Evolutionary conservation across 2,329 filamentous ascomycete genomes (phyloP), one percentile per base, ranked within the genome.

Genomic region (Botryosphaeria agaves): DNA sequence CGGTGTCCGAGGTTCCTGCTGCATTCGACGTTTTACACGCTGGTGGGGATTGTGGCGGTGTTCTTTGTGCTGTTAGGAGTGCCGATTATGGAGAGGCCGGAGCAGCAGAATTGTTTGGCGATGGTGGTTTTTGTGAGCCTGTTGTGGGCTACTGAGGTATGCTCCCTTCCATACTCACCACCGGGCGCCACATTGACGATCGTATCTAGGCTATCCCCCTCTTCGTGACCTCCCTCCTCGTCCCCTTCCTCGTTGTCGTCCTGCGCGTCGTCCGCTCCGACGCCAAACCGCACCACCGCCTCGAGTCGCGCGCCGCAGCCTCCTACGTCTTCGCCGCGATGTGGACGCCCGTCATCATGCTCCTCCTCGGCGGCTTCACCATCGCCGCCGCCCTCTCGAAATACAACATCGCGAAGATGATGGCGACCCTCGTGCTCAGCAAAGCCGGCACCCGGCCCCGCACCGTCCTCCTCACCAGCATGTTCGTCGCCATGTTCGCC

Each of bases 341-440:
- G 89, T 98, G 89, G 89, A 94, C 87, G 3, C 87, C 89, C 0
- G 89, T 98, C 32, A 98, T 98, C 42, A 95, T 98, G 89, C 71
- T 98, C 11, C 64, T 98, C 14, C 72, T 98, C 0, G 89, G 89
- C 41, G 89, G 89, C 18, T 98, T 98, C 48, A 93, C 89, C 2
- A 76, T 98, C 32, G 89, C 89, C 7, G 89, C 89, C 0, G 91
- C 89, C 0, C 58, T 98, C 32, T 93, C 84, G 29, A 98, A 98
- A 53, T 93, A 92, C 55, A 89, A 85, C 42, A 95, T 98, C 45
- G 89, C 93, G 36, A 94, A 95, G 57, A 78, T 89, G 48, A 84
- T 98, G 59, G 89, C 89, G 2, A 94, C 87, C 1, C 83, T 95
- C 45, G 81, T 98, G 17, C 66, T 98, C 19, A 93, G 84, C 61